Base-by-base conservation (phyloP, 1,284 basidiomycete species). In the Pyrrhoderma lamaoense region DNA sequence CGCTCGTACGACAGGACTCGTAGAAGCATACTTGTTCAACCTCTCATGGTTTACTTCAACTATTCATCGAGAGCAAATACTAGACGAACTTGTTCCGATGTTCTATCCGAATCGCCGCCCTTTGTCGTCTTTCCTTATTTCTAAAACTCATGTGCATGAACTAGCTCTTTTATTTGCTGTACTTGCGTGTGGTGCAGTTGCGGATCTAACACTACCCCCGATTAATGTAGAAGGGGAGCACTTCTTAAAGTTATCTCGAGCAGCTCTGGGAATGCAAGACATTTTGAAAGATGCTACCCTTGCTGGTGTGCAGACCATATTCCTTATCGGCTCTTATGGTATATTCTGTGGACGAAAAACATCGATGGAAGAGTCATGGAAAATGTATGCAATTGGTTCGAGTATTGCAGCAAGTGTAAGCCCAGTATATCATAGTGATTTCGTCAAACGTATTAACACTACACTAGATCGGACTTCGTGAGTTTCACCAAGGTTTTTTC, bases 351-450 rank as follows among this genome's bases (percentile, higher is more conserved):
- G 47, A 18, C 50, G 42, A 2, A 49, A 40, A 35, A n/a, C 35
- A 7, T 47, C 37, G 16, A 25, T 49, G 9, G 54, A 56, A 8
- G 42, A 53, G 14, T 56, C 62, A 9, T 65, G 62, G 62, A 58
- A 62, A 4, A 49, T 63, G 27, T 52, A 62, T 25, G 57, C 58
- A 16, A 44, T 63, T 16, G 56, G 61, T 0, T 54, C 58, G 8
- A 58, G 60, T 40, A 49, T 65, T 3, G 57, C 60, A 8, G 58
- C 58, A 31, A 62, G 60, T 39, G 63, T 65, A 45, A 48, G 63
- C 60, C 9, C 44, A 8, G 23, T 14, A 8, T 42, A 14, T 14
- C 7, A 8, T 40, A 23, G 1, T 42, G 3, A 16, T 13, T 8
- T 25, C 13, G 16, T 18, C 14, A 25, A 18, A 7, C 40, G 18